Evolutionary conservation across 2,329 filamentous ascomycete species (phyloP).

Genomic region (Curvularia verruculosa): DNA sequence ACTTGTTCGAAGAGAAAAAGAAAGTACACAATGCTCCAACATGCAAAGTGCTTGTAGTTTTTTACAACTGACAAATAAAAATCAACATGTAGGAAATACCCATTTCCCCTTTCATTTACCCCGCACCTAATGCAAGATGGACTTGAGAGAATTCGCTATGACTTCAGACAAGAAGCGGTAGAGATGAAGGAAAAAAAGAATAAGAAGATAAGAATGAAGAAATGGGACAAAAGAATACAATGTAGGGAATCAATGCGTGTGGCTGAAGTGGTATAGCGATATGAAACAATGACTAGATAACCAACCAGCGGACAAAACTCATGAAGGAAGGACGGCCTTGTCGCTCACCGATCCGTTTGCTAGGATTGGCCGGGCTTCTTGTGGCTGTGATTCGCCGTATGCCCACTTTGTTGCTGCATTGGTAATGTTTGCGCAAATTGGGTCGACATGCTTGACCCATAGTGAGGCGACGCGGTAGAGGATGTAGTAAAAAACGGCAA

Average conservation of each 20-base stretch:
- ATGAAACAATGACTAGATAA: background rate
- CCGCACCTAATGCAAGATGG: background rate
- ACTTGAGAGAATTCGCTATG: background rate
- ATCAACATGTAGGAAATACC: background rate
- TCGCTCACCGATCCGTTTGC: constrained; percentile 24
- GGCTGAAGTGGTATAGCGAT: background rate
- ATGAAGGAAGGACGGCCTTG: constrained; percentile 33
- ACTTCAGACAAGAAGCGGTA: background rate
- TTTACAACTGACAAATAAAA: background rate
- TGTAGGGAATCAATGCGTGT: constrained; percentile 1
- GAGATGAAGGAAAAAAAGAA: background rate
- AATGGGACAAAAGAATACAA: background rate
- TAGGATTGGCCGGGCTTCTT: constrained; percentile 30
- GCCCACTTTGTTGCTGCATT: constrained; percentile 44
- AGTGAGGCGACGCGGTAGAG: constrained; percentile 42
- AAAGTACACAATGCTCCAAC: background rate
- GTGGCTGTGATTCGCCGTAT: constrained; percentile 32
- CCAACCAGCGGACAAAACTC: constrained; percentile 4
- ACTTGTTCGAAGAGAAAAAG: background rate
- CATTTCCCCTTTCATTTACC: background rate
- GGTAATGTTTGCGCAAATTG: constrained; percentile 41
- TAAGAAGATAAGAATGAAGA: background rate
- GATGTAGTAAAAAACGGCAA: constrained; percentile 45
- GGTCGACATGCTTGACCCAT: constrained; percentile 46
- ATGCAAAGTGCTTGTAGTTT: background rate